A percentile compares a stretch with the other conserved stretches of the same genome.
These are phyloP conservation scores for Penicillium roqueforti DNA, from an alignment of 495 filamentous ascomycete genomes.

Conservation along the genomic window DNA sequence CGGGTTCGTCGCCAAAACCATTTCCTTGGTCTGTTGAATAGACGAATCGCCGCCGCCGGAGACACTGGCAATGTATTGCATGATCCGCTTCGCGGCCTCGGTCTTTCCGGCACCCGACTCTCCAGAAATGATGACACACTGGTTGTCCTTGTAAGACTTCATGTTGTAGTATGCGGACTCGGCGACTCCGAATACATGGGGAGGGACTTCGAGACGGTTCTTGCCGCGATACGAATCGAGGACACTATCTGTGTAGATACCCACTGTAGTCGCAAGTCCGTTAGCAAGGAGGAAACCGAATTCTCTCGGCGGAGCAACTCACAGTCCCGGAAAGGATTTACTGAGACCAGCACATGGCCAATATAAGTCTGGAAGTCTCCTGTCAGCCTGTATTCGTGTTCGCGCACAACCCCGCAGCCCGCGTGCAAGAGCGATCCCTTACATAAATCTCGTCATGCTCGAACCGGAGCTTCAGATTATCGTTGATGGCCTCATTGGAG, in stretches of 20 bases:
- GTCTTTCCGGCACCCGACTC: conserved; percentile 99
- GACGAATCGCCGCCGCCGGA: conserved; percentile 83
- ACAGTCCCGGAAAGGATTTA: conserved; percentile 97
- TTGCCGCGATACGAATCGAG: conserved; percentile 90
- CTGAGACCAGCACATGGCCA: conserved; percentile 98
- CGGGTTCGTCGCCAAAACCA: conserved; percentile 98
- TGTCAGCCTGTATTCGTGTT: conserved; percentile 22
- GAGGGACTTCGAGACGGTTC: conserved; percentile 92
- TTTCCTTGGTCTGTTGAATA: conserved; percentile 97
- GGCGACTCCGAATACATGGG: conserved; percentile 96
- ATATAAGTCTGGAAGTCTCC: conserved; percentile 77
- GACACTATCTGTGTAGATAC: conserved; percentile 94
- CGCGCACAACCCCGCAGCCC: conserved; percentile 23
- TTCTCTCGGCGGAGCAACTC: conserved; percentile 32
- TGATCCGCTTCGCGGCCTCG: conserved; percentile 97
- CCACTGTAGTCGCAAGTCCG: conserved; percentile 52
- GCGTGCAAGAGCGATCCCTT: conserved; percentile 31
- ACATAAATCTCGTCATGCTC: conserved; percentile 96
- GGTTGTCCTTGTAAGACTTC: conserved; percentile 99
- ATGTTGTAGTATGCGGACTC: conserved; percentile 98
- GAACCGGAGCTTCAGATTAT: conserved; percentile 96
- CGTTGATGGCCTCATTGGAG: conserved; percentile 98
- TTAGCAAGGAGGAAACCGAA: conserved; percentile 10
- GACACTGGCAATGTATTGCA: conserved; percentile 99
- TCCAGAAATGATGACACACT: conserved; percentile 98